Evolutionary conservation across 2,329 filamentous ascomycete genomes (phyloP).

Genomic region (Metarhizium humberi): DNA sequence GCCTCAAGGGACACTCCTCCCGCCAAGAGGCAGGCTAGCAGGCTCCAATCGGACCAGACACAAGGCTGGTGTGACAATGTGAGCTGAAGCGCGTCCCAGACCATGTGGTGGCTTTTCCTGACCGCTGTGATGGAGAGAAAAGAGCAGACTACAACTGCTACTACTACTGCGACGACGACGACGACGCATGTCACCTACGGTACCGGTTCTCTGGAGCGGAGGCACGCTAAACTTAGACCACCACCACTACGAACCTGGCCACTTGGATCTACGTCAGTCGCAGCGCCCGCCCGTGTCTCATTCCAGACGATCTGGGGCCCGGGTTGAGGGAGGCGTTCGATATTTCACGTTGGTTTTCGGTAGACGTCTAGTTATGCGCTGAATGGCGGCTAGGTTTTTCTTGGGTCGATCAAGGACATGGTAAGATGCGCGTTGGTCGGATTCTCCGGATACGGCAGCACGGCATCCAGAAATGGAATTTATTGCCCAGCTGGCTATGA

Average conservation of each 20-base stretch:
- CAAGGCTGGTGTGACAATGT: constrained; percentile 1
- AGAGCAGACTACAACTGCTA: not conserved
- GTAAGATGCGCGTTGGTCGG: not conserved
- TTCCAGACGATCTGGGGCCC: not conserved
- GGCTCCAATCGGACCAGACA: not conserved
- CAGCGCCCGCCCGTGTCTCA: not conserved
- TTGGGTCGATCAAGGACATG: no score
- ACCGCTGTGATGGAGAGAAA: not conserved
- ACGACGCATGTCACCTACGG: no score
- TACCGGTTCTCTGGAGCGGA: not conserved
- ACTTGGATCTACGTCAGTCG: not conserved
- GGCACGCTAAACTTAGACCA: constrained; percentile 1
- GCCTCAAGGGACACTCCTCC: not conserved
- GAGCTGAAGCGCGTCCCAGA: constrained; percentile 1
- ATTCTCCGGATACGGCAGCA: not conserved
- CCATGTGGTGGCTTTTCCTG: constrained; percentile 2
- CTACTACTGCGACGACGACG: no score
- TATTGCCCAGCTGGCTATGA: not conserved
- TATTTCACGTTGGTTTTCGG: no score
- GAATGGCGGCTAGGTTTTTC: no score
- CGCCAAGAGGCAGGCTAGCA: not conserved
- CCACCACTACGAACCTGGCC: not conserved
- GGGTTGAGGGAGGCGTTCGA: not conserved
- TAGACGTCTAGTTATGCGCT: no score
- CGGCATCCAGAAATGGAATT: not conserved